Conservation (phyloP, 257 asterid genomes). For the Solanum corneliomulleri region DNA sequence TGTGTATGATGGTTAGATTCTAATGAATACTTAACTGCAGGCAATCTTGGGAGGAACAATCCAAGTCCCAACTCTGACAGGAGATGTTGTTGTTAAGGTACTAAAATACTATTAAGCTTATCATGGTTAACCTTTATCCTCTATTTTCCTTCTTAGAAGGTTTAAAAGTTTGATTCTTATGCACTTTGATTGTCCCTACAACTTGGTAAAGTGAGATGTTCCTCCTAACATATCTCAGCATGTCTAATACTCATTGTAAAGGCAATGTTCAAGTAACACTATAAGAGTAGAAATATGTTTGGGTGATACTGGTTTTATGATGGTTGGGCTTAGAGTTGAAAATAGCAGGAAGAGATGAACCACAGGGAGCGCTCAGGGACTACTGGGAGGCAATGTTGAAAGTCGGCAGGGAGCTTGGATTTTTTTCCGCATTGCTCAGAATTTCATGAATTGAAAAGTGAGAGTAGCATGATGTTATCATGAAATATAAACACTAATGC, state of each 20-base stretch:
- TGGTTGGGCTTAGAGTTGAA: not conserved
- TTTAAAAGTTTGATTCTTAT: not conserved
- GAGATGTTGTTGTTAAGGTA: conserved; percentile 91
- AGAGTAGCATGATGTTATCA: not conserved
- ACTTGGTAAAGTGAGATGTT: not conserved
- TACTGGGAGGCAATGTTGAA: not conserved
- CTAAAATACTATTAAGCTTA: not conserved
- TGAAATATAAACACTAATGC: not conserved
- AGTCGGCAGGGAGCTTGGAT: not conserved
- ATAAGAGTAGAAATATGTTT: not conserved
- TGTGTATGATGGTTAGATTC: not conserved
- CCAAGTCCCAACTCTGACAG: conserved; percentile 84
- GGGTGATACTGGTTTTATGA: not conserved
- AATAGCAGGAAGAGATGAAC: not conserved
- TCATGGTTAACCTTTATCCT: not conserved
- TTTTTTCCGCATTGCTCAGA: not conserved
- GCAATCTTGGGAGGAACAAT: conserved; percentile 92
- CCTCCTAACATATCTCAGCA: not conserved
- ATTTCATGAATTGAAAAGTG: not conserved
- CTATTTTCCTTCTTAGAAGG: not conserved
- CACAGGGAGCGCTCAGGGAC: not conserved
- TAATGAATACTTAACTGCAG: conserved; percentile 29
- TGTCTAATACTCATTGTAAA: not conserved
- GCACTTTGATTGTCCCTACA: not conserved
- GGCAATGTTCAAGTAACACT: not conserved